Percentiles rank a stretch among this genome's conserved stretches.
Evolutionary conservation across 208 protist species (phyloP).

Genomic region (Tritrichomonas musculus): DNA sequence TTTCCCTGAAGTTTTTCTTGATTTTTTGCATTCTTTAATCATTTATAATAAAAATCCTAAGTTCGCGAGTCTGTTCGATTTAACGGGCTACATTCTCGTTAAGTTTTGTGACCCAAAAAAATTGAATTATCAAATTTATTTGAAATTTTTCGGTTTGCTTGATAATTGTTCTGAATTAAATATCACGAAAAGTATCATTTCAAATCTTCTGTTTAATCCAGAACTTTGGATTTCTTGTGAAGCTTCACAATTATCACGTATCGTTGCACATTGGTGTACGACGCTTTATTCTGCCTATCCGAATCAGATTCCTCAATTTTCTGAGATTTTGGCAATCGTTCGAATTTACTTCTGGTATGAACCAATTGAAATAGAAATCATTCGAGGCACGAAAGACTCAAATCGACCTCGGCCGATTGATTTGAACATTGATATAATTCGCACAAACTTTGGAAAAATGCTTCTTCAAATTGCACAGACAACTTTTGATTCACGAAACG

Average conservation of each 20-base stretch:
- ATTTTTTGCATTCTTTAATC: neutral
- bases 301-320: neutral
- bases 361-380: constrained; percentile 8
- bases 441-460: neutral
- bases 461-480: neutral
- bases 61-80: neutral
- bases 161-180: no score
- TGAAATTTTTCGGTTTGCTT: neutral
- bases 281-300: neutral
- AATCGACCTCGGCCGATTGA: neutral
- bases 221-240: neutral
- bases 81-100: neutral
- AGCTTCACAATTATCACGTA: neutral
- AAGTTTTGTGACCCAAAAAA: neutral
- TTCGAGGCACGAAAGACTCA: neutral
- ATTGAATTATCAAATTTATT: neutral
- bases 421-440: neutral
- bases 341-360: constrained; percentile 5
- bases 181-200: neutral
- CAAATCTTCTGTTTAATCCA: neutral
- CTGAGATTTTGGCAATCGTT: neutral
- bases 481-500: neutral
- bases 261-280: neutral
- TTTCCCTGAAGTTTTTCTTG: neutral
- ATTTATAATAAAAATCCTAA: neutral